These are phyloP conservation scores for Tolypocladium tropicale DNA, from an alignment of 2,329 filamentous ascomycete species.

Conservation along the genomic window DNA sequence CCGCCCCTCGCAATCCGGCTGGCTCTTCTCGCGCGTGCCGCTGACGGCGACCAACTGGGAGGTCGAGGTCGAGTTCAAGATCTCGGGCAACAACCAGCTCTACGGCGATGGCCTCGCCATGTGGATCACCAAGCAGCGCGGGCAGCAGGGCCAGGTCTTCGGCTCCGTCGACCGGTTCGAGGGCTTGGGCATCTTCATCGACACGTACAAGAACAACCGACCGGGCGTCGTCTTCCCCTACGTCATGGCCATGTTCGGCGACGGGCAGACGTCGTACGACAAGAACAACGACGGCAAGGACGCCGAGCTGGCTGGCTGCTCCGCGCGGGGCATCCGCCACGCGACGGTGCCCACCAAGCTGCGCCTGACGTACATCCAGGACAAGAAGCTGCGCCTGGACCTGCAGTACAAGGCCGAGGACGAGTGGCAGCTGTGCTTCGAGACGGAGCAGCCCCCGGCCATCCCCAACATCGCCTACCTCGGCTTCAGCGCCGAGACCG, in stretches of 20 bases:
- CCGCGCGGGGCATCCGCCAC: constrained; percentile 81
- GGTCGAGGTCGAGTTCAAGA: constrained; percentile 91
- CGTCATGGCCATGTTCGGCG: constrained; percentile 96
- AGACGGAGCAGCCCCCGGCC: constrained; percentile 56
- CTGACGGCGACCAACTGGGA: constrained; percentile 98
- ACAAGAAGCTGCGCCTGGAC: constrained; percentile 82
- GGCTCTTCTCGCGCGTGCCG: constrained; percentile 88
- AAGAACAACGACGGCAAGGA: constrained; percentile 90
- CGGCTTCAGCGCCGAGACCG: constrained; percentile 79
- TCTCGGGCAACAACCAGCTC: constrained; percentile 78
- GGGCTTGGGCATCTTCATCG: constrained; percentile 88
- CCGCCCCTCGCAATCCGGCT: constrained; percentile 81
- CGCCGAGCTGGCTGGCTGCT: constrained; percentile 89
- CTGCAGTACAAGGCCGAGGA: constrained; percentile 88
- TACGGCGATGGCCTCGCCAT: constrained; percentile 96
- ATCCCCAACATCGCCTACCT: constrained; percentile 71
- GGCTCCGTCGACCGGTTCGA: constrained; percentile 83
- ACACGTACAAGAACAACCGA: constrained; percentile 99
- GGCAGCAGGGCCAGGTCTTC: constrained; percentile 71
- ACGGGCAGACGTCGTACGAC: constrained; percentile 82
- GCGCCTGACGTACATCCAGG: constrained; percentile 90
- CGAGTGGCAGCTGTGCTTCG: constrained; percentile 86
- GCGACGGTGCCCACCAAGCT: constrained; percentile 72
- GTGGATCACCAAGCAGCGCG: constrained; percentile 95
- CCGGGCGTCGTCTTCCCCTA: constrained; percentile 94